Conservation (phyloP, 139 green algal genomes). For the Klebsormidium nitens region DNA sequence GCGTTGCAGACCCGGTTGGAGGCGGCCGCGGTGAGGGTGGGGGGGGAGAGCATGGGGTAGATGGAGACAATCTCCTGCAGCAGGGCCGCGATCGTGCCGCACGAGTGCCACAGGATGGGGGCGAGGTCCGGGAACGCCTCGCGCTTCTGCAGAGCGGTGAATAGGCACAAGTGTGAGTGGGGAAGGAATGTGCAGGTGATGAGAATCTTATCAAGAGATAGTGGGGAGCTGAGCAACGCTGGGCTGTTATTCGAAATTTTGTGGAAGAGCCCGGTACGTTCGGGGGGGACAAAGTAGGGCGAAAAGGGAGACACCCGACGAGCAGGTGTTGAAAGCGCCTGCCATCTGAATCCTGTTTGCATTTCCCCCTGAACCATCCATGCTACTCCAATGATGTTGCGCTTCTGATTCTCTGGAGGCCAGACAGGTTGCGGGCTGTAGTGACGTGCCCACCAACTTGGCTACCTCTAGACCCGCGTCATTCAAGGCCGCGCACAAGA, state of each 20-base stretch:
- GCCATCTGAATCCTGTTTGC: too few relatives aligned
- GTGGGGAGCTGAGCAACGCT: neutral
- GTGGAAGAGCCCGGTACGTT: neutral
- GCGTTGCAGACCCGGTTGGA: constrained; percentile 98
- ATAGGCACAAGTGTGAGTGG: neutral
- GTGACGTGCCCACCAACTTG: too few relatives aligned
- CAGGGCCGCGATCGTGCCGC: constrained; percentile 89
- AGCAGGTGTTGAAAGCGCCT: neutral
- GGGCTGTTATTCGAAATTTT: neutral
- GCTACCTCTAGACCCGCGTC: too few relatives aligned
- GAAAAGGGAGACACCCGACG: neutral
- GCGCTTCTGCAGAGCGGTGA: constrained; percentile 61
- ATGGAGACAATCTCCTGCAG: constrained; percentile 94
- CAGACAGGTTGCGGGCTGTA: too few relatives aligned
- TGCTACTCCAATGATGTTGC: too few relatives aligned
- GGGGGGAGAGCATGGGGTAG: constrained; percentile 90
- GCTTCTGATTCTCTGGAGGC: too few relatives aligned
- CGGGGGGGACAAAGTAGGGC: neutral
- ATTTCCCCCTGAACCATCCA: too few relatives aligned
- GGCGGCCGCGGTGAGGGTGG: constrained; percentile 84
- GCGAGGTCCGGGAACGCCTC: constrained; percentile 94
- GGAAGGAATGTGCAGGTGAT: neutral
- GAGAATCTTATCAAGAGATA: neutral
- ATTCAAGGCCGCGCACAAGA: too few relatives aligned
- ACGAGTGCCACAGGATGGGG: constrained; percentile 93